Percentiles rank a stretch among this genome's conserved stretches.
Conservation (phyloP, 73 alveolate genomes). For the Symbiodinium natans region DNA sequence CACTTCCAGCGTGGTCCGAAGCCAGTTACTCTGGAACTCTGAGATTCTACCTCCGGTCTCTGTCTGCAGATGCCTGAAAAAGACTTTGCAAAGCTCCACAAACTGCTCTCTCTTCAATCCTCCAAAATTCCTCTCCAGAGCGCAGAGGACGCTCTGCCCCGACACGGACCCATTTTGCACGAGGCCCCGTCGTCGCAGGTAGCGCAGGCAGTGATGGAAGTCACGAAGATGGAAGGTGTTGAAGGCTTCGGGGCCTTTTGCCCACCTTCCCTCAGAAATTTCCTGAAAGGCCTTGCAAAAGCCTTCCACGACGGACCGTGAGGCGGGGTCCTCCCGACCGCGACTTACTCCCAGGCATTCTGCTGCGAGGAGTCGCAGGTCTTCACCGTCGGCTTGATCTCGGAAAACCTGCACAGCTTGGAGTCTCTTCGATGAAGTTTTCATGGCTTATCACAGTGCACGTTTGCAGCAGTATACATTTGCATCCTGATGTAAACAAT, state of each 20-base stretch:
- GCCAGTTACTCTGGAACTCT: not conserved
- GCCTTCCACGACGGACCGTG: constrained; percentile 28
- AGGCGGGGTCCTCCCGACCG: constrained; percentile 8
- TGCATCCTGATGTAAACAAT: too few species aligned
- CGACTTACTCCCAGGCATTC: constrained; percentile 16
- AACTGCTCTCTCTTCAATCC: constrained; percentile 37
- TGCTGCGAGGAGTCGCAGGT: constrained; percentile 29
- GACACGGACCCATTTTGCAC: constrained; percentile 14
- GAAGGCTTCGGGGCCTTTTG: not conserved
- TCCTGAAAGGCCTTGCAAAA: constrained; percentile 32
- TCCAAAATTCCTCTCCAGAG: constrained; percentile 50
- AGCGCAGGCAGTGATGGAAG: constrained; percentile 33
- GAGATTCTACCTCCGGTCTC: not conserved
- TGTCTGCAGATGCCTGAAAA: not conserved
- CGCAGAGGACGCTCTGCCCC: not conserved
- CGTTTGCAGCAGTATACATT: too few species aligned
- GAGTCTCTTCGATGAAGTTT: too few species aligned
- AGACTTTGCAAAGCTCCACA: not conserved
- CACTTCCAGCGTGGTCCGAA: constrained; percentile 25
- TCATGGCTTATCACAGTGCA: too few species aligned
- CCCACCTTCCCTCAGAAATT: constrained; percentile 37
- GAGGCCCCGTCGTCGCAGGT: constrained; percentile 34
- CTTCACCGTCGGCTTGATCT: constrained; percentile 43
- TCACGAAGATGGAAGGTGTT: constrained; percentile 35
- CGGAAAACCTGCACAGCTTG: constrained; percentile 60